phyloP scores from a whole-genome alignment of 345 rosid genomes.

The Ceriops decandra region DNA sequence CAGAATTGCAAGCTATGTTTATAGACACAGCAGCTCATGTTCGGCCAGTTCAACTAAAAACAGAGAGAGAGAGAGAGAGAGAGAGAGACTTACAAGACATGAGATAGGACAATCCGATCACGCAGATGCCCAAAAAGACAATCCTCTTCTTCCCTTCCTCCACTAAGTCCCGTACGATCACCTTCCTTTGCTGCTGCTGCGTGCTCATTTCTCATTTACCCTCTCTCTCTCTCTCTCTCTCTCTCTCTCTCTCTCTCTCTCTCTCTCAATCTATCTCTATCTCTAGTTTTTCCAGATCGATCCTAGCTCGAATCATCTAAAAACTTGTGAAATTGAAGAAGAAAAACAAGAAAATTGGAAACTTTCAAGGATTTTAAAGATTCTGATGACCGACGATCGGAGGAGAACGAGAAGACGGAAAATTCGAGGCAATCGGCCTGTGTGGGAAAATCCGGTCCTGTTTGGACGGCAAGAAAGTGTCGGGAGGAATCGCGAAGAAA shows the following conservation, averaged over 20 bases:
- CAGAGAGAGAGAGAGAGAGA: background rate
- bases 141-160: constrained; percentile 97
- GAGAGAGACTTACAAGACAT: constrained; percentile 64
- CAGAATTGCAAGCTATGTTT: too few relatives aligned
- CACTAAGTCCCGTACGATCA: constrained; percentile 61
- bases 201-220: constrained; percentile 41
- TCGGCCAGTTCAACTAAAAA: background rate
- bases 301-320: background rate
- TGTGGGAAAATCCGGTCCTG: background rate
- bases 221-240: background rate
- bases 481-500: too few relatives aligned
- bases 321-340: background rate
- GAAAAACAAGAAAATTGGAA: background rate
- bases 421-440: background rate
- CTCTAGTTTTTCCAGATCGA: background rate
- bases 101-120: constrained; percentile 84
- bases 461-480: constrained; percentile 9
- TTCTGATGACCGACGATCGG: background rate
- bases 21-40: too few relatives aligned
- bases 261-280: constrained; percentile 3
- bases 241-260: too few relatives aligned
- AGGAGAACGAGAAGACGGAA: background rate
- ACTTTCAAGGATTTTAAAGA: background rate
- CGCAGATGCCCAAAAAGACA: constrained; percentile 77
- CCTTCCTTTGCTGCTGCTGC: constrained; percentile 41